Evolutionary conservation across 257 asterid genomes (phyloP), one percentile per base, ranked within the genome.

Genomic region (Salvia miltiorrhiza): DNA sequence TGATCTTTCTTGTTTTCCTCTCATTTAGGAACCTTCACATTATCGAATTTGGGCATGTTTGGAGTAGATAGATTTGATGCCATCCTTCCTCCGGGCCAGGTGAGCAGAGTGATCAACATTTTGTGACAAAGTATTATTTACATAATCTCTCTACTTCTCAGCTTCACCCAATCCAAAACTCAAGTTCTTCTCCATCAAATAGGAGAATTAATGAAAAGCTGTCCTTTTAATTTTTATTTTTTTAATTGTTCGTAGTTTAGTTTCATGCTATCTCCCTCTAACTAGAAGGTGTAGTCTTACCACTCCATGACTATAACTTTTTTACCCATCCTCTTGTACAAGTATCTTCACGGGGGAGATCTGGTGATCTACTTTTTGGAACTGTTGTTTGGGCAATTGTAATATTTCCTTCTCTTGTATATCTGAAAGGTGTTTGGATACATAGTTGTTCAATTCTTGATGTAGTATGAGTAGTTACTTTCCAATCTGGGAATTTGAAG

Each of bases 51-150:
- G 86, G 96, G 98, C 63, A 90, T 93, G 98, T 90, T 88, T 77
- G 97, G 98, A 77, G 97, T 88, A 72, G 98, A 93, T 78, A 80
- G 94, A 39, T 92, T 90, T 76, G 98, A 92, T 83, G 97, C 98
- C 52, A 90, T 92, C 73, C 90, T 93, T 77, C 98, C 98, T 41
- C 97, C 97, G 7, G 97, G 95, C 71, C 93, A 89, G 95, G 96
- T 92, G 54, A 76, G 81, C 62, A 62, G 44, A 57, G 7, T 62
- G 26, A 52, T 65, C 4, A 28, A 55, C 43, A 59, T 35, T 28
- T 57, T 56, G 56, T 62, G 24, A 17, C 5, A 39, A 9, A 3
- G 10, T 62, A 14, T 11, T 52, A 12, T 72, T 11, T 28, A 4
- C 43, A n/a, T 35, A 8, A n/a, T 33, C 28, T 35, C 65, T 8